phyloP scores from a whole-genome alignment of 148 eudicot species.

The Vaccinium darrowii region DNA sequence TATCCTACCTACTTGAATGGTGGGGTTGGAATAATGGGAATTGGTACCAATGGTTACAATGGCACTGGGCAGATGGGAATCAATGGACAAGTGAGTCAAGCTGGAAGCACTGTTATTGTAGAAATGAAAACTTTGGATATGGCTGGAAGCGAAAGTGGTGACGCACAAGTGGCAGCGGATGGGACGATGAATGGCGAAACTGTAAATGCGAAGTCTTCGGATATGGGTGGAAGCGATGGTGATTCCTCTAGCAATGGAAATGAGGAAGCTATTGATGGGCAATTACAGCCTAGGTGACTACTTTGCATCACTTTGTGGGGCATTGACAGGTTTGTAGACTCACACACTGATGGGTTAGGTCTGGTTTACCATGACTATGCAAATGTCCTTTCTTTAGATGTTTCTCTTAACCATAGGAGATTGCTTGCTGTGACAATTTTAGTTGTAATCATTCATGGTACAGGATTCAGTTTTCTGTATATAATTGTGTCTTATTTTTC shows the following conservation, averaged over 20 bases:
- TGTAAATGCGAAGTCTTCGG: slow-evolving; percentile 22
- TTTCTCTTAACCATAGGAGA: slow-evolving; percentile 8
- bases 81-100: slow-evolving; percentile 18
- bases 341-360: slow-evolving; percentile 37
- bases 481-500: slow-evolving; percentile 8
- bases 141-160: not conserved
- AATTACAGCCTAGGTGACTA: slow-evolving; percentile 37
- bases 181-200: slow-evolving; percentile 11
- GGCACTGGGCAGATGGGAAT: slow-evolving; percentile 10
- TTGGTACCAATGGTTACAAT: not conserved
- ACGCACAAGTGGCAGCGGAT: slow-evolving; percentile 16
- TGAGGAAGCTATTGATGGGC: slow-evolving; percentile 20
- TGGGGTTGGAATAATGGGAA: slow-evolving; percentile 1
- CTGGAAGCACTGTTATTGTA: not conserved
- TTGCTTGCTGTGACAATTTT: slow-evolving; percentile 22
- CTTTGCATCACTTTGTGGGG: slow-evolving; percentile 25
- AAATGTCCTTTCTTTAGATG: slow-evolving; percentile 33
- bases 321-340: slow-evolving; percentile 34
- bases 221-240: slow-evolving; percentile 22
- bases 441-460: slow-evolving; percentile 30
- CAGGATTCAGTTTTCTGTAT: slow-evolving; percentile 37
- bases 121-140: not conserved
- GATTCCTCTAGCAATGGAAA: slow-evolving; percentile 27
- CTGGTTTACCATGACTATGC: slow-evolving; percentile 32
- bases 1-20: slow-evolving; percentile 3